Conservation (phyloP, 306 rosid genomes). For the Vigna hirtella region DNA sequence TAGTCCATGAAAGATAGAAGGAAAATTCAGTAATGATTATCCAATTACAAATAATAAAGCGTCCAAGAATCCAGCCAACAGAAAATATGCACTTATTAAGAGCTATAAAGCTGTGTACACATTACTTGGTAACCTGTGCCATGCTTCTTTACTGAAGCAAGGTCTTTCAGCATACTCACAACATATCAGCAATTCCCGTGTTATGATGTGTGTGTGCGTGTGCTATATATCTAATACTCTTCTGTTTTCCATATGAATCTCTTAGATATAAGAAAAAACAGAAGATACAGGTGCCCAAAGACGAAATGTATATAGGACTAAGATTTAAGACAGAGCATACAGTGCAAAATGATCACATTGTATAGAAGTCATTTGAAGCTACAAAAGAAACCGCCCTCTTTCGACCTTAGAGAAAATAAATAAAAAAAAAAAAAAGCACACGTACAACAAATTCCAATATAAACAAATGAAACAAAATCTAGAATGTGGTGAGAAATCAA, state of each 20-base stretch:
- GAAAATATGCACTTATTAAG: background rate
- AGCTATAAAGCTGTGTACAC: slow-evolving; percentile 21
- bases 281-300: slow-evolving; percentile 43
- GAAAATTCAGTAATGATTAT: slow-evolving; percentile 20
- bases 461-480: slow-evolving; percentile 76
- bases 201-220: background rate
- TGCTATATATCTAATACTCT: slow-evolving; percentile 23
- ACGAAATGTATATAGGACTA: slow-evolving; percentile 27
- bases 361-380: slow-evolving; percentile 57
- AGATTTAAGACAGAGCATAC: slow-evolving; percentile 48
- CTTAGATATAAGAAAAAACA: slow-evolving; percentile 42
- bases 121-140: background rate
- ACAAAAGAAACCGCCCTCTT: slow-evolving; percentile 52
- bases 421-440: slow-evolving; percentile 41
- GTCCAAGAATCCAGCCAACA: slow-evolving; percentile 8
- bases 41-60: slow-evolving; percentile 30
- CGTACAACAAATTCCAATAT: slow-evolving; percentile 73
- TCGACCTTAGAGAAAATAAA: slow-evolving; percentile 47
- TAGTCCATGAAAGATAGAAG: slow-evolving; percentile 22
- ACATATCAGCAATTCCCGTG: background rate
- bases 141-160: slow-evolving; percentile 29
- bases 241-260: slow-evolving; percentile 40
- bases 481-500: slow-evolving; percentile 66
- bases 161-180: background rate
- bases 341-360: slow-evolving; percentile 54